Conservation (phyloP, 495 filamentous ascomycete species). For the Podospora pseudopauciseta region DNA sequence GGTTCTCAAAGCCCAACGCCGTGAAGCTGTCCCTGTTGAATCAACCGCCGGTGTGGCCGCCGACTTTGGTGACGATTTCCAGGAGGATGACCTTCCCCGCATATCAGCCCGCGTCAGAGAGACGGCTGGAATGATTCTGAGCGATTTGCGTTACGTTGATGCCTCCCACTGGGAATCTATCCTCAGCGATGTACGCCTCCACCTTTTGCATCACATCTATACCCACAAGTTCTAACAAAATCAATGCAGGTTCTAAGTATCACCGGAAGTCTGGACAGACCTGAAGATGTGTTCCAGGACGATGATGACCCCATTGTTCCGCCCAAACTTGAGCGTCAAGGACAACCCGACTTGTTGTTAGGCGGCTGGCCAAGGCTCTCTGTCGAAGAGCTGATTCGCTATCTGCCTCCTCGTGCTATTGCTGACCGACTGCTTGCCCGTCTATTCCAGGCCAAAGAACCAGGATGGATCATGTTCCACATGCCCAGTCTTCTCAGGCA, state of each 20-base stretch:
- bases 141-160: constrained; percentile 48
- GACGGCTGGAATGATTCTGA: constrained; percentile 32
- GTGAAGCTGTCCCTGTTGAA: constrained; percentile 8
- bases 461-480: constrained; percentile 41
- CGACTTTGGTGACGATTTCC: constrained; percentile 9
- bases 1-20: constrained; percentile 40
- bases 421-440: constrained; percentile 45
- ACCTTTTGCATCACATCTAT: no score
- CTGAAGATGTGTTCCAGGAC: constrained; percentile 18
- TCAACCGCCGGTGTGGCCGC: neutral
- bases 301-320: constrained; percentile 30
- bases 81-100: constrained; percentile 9
- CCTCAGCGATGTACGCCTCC: constrained; percentile 44
- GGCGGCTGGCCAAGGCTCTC: constrained; percentile 34
- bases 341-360: constrained; percentile 40
- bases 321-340: constrained; percentile 19
- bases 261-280: constrained; percentile 21
- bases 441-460: constrained; percentile 45
- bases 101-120: constrained; percentile 12
- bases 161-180: constrained; percentile 50
- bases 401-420: constrained; percentile 41
- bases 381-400: constrained; percentile 39
- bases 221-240: neutral
- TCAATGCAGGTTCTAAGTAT: constrained; percentile 29
- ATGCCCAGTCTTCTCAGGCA: constrained; percentile 43